Percentiles rank a stretch among this genome's conserved stretches.
These are phyloP conservation scores for Cucurbita maxima DNA, from an alignment of 306 rosid genomes.

Conservation along the genomic window DNA sequence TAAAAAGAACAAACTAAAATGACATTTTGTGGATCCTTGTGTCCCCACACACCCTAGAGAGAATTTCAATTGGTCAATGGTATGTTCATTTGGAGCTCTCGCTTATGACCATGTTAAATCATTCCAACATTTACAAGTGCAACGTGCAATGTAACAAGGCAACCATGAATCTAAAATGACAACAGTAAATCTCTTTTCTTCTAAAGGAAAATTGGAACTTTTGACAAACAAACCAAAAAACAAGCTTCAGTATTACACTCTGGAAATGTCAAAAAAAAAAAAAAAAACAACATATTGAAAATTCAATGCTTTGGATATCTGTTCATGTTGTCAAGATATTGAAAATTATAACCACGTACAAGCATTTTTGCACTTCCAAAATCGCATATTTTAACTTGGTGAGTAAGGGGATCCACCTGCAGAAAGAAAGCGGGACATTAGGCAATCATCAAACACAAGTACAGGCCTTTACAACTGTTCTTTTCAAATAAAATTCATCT, in stretches of 20 bases:
- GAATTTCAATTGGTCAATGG: background rate
- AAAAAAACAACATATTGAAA: background rate
- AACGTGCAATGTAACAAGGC: background rate
- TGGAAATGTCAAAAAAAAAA: background rate
- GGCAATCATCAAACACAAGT: background rate
- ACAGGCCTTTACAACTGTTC: background rate
- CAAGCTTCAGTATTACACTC: background rate
- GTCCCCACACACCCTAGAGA: background rate
- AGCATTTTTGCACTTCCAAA: conserved; percentile 97
- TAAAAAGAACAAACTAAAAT: background rate
- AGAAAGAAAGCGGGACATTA: conserved; percentile 14
- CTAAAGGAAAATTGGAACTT: background rate
- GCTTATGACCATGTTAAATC: background rate
- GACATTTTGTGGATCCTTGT: background rate
- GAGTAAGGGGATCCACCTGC: conserved; percentile 94
- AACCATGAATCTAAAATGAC: background rate
- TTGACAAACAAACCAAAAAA: background rate
- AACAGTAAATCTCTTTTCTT: background rate
- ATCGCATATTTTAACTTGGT: conserved; percentile 91
- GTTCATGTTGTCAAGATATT: background rate
- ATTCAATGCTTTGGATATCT: too few species aligned
- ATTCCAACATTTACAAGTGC: background rate
- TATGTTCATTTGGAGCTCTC: background rate
- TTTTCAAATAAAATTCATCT: background rate
- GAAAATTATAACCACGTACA: conserved; percentile 30